Evolutionary conservation across 1,139 yeast genomes (phyloP), one percentile per base, ranked within the genome.

Genomic region (Petasospora rhodanensis): DNA sequence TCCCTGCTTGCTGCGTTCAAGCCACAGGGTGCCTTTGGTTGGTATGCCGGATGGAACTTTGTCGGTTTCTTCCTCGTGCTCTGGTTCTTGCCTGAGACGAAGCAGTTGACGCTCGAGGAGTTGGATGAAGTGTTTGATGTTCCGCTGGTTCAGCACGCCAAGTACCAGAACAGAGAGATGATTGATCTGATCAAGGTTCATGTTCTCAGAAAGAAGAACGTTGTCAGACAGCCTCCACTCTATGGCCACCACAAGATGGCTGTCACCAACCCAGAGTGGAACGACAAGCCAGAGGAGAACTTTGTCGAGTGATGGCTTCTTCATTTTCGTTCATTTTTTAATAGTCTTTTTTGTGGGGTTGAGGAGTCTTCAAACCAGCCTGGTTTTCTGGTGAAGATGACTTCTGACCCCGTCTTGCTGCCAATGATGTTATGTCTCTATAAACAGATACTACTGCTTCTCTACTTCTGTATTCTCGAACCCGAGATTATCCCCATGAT

Each of bases 31-130:
- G 95, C 94, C 3, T 86, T 86, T 56, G 86, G 91, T 11, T 85
- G 78, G 70, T 85, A 84, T 51, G 95, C 94, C 1, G 95, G 82
- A 10, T 82, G 94, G 91, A 85, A 85, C 55, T 52, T 81, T 35
- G 65, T 80, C 34, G 93, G 91, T 0, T 82, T 77, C 64, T 73
- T 78, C 61, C 48, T 79, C 54, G 85, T 78, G 3, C 61, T 77
- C 39, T 74, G 79, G 70, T 68, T 76, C 59, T 61, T 79, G 32
- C 84, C 86, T 2, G 87, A 79, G 53, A 79, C 87, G 12, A 78
- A 79, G 58, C 73, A 76, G 14, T 65, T 76, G 47, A 77, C 86
- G 0, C 66, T 79, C 54, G 86, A 79, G 58, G 87, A 79, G 53
- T 68, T 79, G 56, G 85, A 79, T 51, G 83, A 77, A 31, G 82